Conservation (phyloP, 306 rosid genomes). For the Castanopsis chinensis region DNA sequence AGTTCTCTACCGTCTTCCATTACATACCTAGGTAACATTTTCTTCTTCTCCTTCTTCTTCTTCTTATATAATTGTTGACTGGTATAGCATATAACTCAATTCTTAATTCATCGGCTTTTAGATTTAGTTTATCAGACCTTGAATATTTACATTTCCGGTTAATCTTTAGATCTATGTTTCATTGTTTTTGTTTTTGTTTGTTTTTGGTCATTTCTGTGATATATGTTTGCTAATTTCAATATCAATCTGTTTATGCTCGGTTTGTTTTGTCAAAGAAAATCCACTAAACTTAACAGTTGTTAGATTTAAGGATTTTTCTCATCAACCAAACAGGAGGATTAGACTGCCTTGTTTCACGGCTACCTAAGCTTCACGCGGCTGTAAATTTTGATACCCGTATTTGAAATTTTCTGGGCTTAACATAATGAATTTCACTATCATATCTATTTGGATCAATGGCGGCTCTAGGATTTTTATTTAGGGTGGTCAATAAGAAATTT, state of each 20-base stretch:
- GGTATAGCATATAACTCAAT: background rate
- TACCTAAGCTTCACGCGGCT: background rate
- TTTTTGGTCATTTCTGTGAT: background rate
- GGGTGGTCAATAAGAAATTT: too few relatives aligned
- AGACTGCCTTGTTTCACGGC: background rate
- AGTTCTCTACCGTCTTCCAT: too few relatives aligned
- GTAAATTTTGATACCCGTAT: background rate
- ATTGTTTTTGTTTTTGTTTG: background rate
- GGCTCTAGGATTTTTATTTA: too few relatives aligned
- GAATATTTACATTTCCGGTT: background rate
- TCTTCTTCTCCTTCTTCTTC: too few relatives aligned
- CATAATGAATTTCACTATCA: too few relatives aligned
- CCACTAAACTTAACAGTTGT: background rate
- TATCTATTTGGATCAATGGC: background rate
- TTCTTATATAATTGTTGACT: background rate
- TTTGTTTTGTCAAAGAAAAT: background rate
- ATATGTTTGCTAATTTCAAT: background rate
- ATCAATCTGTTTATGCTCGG: background rate
- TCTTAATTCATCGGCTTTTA: background rate
- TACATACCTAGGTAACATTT: too few relatives aligned
- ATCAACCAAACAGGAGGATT: background rate
- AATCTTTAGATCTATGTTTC: background rate
- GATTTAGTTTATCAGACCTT: background rate
- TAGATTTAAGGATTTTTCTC: background rate
- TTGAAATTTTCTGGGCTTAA: background rate